Evolutionary conservation across 192 early-diverging fungal species (phyloP).

Genomic region (Helicostylum pulchrum): DNA sequence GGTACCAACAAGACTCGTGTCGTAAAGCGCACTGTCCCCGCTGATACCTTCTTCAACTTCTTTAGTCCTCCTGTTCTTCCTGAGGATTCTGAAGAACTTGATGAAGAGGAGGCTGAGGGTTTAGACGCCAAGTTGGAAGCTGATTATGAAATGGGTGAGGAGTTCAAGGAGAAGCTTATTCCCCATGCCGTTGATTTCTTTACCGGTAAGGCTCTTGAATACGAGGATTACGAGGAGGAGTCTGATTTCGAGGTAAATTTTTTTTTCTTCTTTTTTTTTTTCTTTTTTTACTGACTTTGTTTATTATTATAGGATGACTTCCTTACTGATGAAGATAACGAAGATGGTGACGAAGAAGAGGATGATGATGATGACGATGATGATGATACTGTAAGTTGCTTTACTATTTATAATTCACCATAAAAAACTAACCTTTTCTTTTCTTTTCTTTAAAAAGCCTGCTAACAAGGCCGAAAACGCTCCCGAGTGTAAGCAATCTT

Average conservation of each 20-base stretch:
- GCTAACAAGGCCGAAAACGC: slow-evolving; percentile 53
- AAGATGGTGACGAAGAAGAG: slow-evolving; percentile 54
- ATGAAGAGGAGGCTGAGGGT: slow-evolving; percentile 72
- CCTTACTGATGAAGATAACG: slow-evolving; percentile 57
- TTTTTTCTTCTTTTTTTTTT: background rate
- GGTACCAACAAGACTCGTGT: slow-evolving; percentile 96
- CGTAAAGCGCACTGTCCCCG: slow-evolving; percentile 94
- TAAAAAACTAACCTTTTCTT: background rate
- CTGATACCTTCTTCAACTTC: slow-evolving; percentile 98
- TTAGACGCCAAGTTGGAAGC: slow-evolving; percentile 84
- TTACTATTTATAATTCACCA: background rate
- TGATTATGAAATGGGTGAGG: slow-evolving; percentile 97
- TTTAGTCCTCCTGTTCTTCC: slow-evolving; percentile 83
- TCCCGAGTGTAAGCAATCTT: slow-evolving; percentile 56
- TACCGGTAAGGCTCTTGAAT: slow-evolving; percentile 93
- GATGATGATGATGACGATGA: slow-evolving; percentile 68
- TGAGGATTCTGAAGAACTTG: slow-evolving; percentile 70
- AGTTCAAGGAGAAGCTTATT: slow-evolving; percentile 97
- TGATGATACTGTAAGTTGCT: slow-evolving; percentile 56
- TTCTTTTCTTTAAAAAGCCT: slow-evolving; percentile 18
- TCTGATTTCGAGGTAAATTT: slow-evolving; percentile 46
- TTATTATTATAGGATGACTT: slow-evolving; percentile 43
- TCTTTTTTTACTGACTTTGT: background rate
- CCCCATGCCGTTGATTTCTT: slow-evolving; percentile 98
- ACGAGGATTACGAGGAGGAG: slow-evolving; percentile 64